A percentile compares a stretch with the other conserved stretches of the same genome.
These are phyloP conservation scores for Micromonas commoda DNA, from an alignment of 139 green algal genomes.

Conservation along the genomic window DNA sequence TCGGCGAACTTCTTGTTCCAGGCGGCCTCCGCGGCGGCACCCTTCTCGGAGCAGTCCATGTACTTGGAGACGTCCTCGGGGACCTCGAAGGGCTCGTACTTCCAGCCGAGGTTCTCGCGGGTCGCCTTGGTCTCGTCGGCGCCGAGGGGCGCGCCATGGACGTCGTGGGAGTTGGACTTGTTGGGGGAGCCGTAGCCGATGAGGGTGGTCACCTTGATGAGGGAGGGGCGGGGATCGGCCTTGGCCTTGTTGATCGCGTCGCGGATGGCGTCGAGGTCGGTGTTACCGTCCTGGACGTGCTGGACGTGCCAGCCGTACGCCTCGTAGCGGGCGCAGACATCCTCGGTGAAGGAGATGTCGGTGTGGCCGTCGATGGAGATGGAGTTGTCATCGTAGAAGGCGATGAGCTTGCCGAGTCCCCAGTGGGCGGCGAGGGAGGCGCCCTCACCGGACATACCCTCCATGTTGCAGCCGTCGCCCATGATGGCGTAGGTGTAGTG, in stretches of 20 bases:
- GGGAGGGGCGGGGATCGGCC: constrained; percentile 85
- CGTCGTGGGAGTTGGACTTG: constrained; percentile 94
- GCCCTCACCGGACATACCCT: constrained; percentile 96
- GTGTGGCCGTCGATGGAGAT: constrained; percentile 99
- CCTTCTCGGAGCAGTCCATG: constrained; percentile 42
- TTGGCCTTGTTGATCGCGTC: constrained; percentile 77
- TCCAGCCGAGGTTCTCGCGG: constrained; percentile 90
- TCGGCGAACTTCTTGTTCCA: constrained; percentile 61
- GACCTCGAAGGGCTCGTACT: constrained; percentile 86
- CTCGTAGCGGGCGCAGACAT: constrained; percentile 87
- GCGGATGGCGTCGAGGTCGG: constrained; percentile 77
- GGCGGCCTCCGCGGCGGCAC: constrained; percentile 56
- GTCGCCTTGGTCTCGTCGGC: constrained; percentile 87
- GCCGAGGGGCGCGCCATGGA: constrained; percentile 93
- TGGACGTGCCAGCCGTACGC: constrained; percentile 48
- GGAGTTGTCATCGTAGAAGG: constrained; percentile 98
- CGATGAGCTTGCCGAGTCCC: constrained; percentile 98
- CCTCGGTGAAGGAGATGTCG: constrained; percentile 98
- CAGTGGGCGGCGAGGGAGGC: constrained; percentile 94
- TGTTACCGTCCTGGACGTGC: constrained; percentile 89
- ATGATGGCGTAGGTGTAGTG: constrained; percentile 99
- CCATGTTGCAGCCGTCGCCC: constrained; percentile 98
- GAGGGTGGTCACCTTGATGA: constrained; percentile 92
- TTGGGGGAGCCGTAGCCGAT: constrained; percentile 99
- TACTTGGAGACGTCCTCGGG: constrained; percentile 61